Conservation (phyloP, 1,284 basidiomycete genomes). For the Albatrellus sp. region DNA sequence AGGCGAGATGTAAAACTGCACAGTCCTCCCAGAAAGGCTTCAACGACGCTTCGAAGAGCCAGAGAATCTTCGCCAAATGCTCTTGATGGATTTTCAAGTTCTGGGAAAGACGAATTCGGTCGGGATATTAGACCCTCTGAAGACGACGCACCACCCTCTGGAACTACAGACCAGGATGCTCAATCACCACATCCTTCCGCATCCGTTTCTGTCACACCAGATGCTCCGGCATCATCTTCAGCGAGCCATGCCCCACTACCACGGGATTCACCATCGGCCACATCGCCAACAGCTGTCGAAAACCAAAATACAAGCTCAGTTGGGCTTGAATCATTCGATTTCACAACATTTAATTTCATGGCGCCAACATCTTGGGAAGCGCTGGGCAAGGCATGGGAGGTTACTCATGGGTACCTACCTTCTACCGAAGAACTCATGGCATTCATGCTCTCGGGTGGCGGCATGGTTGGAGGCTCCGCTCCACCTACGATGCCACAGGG, state of each 20-base stretch:
- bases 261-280: neutral
- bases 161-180: constrained; percentile 7
- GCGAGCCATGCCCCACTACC: neutral
- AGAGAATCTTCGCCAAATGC: constrained; percentile 12
- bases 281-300: neutral
- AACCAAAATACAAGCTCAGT: constrained; percentile 15
- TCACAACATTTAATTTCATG: constrained; percentile 56
- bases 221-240: neutral
- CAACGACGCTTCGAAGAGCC: constrained; percentile 18
- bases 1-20: constrained; percentile 36
- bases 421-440: constrained; percentile 64
- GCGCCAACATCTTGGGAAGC: constrained; percentile 60
- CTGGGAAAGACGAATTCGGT: constrained; percentile 69
- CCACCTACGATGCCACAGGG: constrained; percentile 1
- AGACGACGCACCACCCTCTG: constrained; percentile 15
- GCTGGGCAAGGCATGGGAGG: constrained; percentile 61
- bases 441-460: constrained; percentile 33
- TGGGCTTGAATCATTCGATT: constrained; percentile 57
- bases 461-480: constrained; percentile 1
- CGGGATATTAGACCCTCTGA: constrained; percentile 51
- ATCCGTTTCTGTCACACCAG: neutral
- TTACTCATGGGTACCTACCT: constrained; percentile 50
- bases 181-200: constrained; percentile 12
- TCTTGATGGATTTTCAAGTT: constrained; percentile 13
- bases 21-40: constrained; percentile 39